phyloP scores from a whole-genome alignment of 1,139 yeast genomes.

The Hyphopichia wangnamkhiaoensis region DNA sequence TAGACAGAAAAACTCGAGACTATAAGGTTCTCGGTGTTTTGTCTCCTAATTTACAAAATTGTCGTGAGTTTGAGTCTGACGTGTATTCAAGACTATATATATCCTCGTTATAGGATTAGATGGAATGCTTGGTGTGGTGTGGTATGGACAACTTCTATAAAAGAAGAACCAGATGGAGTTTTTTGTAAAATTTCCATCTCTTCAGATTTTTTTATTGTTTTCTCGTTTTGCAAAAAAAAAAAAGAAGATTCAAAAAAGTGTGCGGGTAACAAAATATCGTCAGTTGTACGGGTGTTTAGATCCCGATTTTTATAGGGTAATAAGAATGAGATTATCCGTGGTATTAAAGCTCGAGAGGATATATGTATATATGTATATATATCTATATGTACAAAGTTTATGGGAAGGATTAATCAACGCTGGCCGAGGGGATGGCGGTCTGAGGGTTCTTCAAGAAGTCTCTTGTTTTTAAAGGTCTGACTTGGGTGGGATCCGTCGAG shows the following conservation, averaged over 20 bases:
- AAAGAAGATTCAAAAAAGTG: background rate
- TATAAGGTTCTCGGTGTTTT: too few species aligned
- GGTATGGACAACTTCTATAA: too few species aligned
- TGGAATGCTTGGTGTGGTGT: too few species aligned
- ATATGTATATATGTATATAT: too few species aligned
- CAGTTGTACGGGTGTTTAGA: background rate
- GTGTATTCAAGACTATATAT: background rate
- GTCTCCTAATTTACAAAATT: too few species aligned
- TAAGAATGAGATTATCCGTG: background rate
- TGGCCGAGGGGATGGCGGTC: constrained; percentile 33
- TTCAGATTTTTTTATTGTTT: too few species aligned
- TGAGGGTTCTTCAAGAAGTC: constrained; percentile 45
- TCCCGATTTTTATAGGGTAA: background rate
- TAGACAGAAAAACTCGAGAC: too few species aligned
- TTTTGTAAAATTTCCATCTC: background rate
- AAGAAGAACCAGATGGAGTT: background rate
- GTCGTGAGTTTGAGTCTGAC: background rate
- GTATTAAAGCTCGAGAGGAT: too few species aligned
- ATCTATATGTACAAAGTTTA: too few species aligned
- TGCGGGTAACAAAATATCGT: background rate
- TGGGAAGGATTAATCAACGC: constrained; percentile 26
- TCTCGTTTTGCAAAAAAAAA: background rate
- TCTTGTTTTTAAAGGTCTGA: constrained; percentile 46
- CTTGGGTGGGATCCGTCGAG: constrained; percentile 28
- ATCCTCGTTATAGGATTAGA: too few species aligned